Conservation (phyloP, 306 rosid species). For the Lotus japonicus region DNA sequence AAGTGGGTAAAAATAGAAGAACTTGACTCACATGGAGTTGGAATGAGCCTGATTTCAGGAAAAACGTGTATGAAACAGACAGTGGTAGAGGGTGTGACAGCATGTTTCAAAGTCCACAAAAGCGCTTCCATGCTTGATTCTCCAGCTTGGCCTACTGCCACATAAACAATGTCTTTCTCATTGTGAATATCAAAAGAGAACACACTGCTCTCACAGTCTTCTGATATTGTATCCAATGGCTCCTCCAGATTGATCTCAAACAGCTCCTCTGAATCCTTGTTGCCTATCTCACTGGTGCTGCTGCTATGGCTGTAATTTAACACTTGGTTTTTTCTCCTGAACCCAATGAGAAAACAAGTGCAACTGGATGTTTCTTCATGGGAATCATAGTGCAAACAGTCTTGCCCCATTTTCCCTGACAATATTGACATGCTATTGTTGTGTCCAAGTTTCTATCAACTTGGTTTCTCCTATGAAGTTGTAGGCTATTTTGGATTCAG, state of each 20-base stretch:
- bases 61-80: constrained; percentile 45
- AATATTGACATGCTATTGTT: neutral
- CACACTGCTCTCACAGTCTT: constrained; percentile 26
- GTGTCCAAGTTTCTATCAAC: neutral
- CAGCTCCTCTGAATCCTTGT: constrained; percentile 15
- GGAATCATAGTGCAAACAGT: neutral
- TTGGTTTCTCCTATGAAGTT: neutral
- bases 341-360: neutral
- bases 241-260: neutral
- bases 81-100: constrained; percentile 16
- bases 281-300: neutral
- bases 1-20: neutral
- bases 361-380: neutral
- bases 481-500: too few relatives aligned
- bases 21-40: constrained; percentile 43
- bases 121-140: constrained; percentile 50
- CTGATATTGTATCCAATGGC: constrained; percentile 36
- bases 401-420: neutral
- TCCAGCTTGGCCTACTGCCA: constrained; percentile 45
- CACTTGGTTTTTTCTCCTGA: neutral
- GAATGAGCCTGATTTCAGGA: constrained; percentile 38
- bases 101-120: constrained; percentile 36
- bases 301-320: neutral
- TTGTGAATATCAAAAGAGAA: neutral
- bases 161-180: constrained; percentile 38